These are phyloP conservation scores for Rhododendron molle DNA, from an alignment of 148 eudicot species.

Conservation along the genomic window DNA sequence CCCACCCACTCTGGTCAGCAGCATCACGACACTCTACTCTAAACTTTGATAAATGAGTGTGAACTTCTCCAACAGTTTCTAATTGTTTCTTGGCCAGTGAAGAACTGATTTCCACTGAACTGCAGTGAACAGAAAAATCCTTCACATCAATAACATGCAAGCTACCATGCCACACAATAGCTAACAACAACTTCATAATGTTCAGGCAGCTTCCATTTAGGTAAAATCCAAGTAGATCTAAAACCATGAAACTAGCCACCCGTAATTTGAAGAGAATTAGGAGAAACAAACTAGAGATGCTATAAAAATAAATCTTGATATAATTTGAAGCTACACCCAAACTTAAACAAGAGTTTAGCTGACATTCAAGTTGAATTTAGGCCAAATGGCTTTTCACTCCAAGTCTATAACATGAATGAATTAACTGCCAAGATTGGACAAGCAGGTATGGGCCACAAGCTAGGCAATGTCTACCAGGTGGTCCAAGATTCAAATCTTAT, in stretches of 20 bases:
- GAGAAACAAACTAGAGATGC: neutral
- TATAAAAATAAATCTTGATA: neutral
- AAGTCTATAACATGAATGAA: neutral
- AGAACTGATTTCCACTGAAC: slow-evolving; percentile 92
- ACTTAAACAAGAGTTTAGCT: neutral
- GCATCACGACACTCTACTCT: slow-evolving; percentile 92
- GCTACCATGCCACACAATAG: neutral
- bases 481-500: neutral
- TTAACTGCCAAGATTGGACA: neutral
- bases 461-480: neutral
- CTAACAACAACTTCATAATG: neutral
- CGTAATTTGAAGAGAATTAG: neutral
- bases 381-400: slow-evolving; percentile 1
- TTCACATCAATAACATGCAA: neutral
- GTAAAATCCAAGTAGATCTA: neutral
- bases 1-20: slow-evolving; percentile 86
- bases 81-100: slow-evolving; percentile 78
- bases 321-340: neutral
- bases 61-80: slow-evolving; percentile 84
- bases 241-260: neutral
- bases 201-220: neutral
- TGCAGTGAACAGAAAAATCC: slow-evolving; percentile 35
- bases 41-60: slow-evolving; percentile 74
- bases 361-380: neutral
- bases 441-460: neutral